These are phyloP conservation scores for barrel medic (Medicago truncatula) DNA, from an alignment of 306 rosid genomes.

Conservation along the genomic window DNA sequence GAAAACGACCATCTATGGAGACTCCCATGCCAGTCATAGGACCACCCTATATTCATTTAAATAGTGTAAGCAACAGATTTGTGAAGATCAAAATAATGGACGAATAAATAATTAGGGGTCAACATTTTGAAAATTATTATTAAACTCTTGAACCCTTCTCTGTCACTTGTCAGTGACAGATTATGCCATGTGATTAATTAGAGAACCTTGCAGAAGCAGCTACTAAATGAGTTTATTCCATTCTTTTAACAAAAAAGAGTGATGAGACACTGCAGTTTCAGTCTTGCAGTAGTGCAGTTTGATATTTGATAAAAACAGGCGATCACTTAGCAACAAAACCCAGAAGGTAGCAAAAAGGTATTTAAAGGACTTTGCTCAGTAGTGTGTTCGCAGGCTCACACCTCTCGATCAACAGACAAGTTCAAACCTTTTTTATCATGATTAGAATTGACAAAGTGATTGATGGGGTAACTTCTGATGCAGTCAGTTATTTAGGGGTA, in stretches of 20 bases:
- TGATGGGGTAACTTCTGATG: too few species aligned
- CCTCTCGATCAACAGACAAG: background rate
- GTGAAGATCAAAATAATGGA: conserved; percentile 10
- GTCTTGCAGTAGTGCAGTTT: conserved; percentile 7
- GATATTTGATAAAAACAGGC: conserved; percentile 6
- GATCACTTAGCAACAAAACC: background rate
- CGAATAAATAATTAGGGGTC: background rate
- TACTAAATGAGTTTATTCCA: background rate
- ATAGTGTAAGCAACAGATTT: conserved; percentile 38
- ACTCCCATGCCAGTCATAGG: conserved; percentile 57
- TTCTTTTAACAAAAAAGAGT: background rate
- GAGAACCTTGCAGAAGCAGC: background rate
- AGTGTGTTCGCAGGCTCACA: conserved; percentile 4
- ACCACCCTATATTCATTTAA: conserved; percentile 61
- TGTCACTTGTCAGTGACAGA: background rate
- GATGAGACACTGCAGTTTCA: background rate
- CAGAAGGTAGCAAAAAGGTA: background rate
- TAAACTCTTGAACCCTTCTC: background rate
- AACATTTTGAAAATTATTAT: conserved; percentile 3
- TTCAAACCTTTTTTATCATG: background rate
- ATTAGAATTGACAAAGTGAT: conserved; percentile 11
- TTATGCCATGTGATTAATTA: background rate
- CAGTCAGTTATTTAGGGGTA: too few species aligned
- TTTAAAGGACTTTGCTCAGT: background rate
- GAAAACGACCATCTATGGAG: conserved; percentile 57